Base-by-base conservation (phyloP, 2,329 filamentous ascomycete species). In the Ambrosiella xylebori region DNA sequence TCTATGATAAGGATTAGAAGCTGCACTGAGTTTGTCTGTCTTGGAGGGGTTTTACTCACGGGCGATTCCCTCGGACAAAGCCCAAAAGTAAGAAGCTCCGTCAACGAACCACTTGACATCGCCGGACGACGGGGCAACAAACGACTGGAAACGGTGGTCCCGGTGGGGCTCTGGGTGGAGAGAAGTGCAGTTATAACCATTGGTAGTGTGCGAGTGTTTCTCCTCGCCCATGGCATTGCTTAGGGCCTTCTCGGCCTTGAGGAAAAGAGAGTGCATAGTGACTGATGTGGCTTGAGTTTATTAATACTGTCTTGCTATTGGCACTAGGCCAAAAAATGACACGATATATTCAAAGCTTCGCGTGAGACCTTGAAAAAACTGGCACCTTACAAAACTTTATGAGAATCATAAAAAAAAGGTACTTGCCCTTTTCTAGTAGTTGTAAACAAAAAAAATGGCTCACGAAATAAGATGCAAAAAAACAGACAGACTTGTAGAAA, bases 91-190 rank as follows among this genome's bases (percentile, higher is more conserved):
- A 7, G 81, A 81, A 66, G 84, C 87, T 6, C 85, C 88, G 66
- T 93, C 87, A 15, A 93, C 86, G 69, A 85, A 90, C 87, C 88
- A 95, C 74, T 95, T 94, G 62, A 80, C 81, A 65, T 88, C 84
- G 59, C 85, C 84, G 38, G 79, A 77, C 17, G 85, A 78, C 65
- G 83, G 78, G 0, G 86, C 81, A 1, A 86, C 85, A 71, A 95
- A 95, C 60, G 80, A 83, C 60, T 77, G 72, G 65, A 75, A 83
- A 54, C 80, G 76, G 63, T 84, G 75, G 35, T 70, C 67, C 35
- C 68, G 70, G 62, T 75, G 71, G 56, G 70, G 67, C 35, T 71
- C 68, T 2, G 68, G 65, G 53, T 76, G 73, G 37, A 71, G 64
- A 39, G 71, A 65, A 57, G 71, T 68, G 62, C 73, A 74, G 41